These are phyloP conservation scores for Ophiocordyceps unilateralis DNA, from an alignment of 2,329 filamentous ascomycete species.

Conservation along the genomic window DNA sequence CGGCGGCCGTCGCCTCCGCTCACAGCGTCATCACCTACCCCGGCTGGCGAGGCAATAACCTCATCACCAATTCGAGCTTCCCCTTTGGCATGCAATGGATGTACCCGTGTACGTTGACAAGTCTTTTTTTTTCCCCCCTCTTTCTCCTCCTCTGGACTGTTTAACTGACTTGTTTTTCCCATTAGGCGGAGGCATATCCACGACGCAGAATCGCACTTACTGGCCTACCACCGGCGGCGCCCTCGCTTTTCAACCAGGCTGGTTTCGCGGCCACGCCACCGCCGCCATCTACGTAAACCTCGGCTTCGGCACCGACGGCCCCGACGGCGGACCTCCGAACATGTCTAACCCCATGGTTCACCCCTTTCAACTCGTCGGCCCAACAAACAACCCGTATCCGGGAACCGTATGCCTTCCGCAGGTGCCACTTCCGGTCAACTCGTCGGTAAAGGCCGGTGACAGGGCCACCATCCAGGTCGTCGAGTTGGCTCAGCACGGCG, in stretches of 20 bases:
- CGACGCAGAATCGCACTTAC: constrained; percentile 68
- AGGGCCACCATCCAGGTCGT: constrained; percentile 82
- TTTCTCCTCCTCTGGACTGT: neutral
- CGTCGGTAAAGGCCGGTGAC: constrained; percentile 61
- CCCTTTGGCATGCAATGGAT: constrained; percentile 92
- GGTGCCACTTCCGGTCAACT: constrained; percentile 61
- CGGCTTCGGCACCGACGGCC: constrained; percentile 56
- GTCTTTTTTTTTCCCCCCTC: neutral
- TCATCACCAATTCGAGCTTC: constrained; percentile 59
- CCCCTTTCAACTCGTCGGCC: constrained; percentile 69
- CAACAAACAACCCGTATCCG: constrained; percentile 67
- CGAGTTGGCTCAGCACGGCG: constrained; percentile 69
- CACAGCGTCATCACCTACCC: constrained; percentile 79
- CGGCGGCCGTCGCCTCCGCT: constrained; percentile 31
- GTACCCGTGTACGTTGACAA: constrained; percentile 63
- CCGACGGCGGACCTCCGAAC: constrained; percentile 53
- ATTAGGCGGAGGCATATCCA: constrained; percentile 66
- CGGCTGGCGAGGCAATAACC: constrained; percentile 73
- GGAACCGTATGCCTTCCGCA: constrained; percentile 83
- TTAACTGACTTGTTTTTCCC: neutral
- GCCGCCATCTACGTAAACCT: constrained; percentile 85
- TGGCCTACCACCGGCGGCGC: constrained; percentile 83
- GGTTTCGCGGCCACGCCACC: constrained; percentile 77
- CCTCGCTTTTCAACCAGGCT: constrained; percentile 81
- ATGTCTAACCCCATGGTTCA: constrained; percentile 73